These are phyloP conservation scores for Aspergillus sp. DNA, from an alignment of 2,329 filamentous ascomycete genomes.

Conservation along the genomic window DNA sequence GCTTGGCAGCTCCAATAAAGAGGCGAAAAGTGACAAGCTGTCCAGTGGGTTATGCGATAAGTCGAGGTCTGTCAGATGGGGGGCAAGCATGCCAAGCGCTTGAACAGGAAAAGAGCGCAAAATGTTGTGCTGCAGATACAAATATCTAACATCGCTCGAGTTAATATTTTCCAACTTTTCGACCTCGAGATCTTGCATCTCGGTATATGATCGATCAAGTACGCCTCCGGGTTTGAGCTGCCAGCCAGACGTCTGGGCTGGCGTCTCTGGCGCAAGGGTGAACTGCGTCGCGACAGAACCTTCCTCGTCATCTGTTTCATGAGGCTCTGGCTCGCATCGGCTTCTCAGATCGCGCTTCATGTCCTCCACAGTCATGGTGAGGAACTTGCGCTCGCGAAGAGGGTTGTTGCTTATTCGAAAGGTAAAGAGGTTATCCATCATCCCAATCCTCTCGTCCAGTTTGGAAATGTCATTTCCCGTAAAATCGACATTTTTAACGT, in stretches of 20 bases:
- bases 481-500: slow-evolving; percentile 76
- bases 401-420: slow-evolving; percentile 87
- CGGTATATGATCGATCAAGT: slow-evolving; percentile 68
- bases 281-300: slow-evolving; percentile 43
- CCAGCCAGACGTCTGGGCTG: slow-evolving; percentile 32
- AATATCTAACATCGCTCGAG: slow-evolving; percentile 50
- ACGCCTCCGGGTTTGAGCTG: slow-evolving; percentile 45
- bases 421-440: slow-evolving; percentile 74
- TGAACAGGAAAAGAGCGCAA: slow-evolving; percentile 67
- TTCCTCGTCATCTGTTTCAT: slow-evolving; percentile 38
- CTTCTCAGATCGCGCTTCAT: slow-evolving; percentile 72
- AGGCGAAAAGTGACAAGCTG: slow-evolving; percentile 64
- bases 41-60: slow-evolving; percentile 73
- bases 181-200: slow-evolving; percentile 57
- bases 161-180: slow-evolving; percentile 47
- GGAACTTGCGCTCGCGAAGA: slow-evolving; percentile 80
- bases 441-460: slow-evolving; percentile 72
- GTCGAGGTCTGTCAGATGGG: slow-evolving; percentile 69
- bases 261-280: slow-evolving; percentile 47
- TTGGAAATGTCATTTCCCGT: slow-evolving; percentile 78
- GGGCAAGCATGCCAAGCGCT: slow-evolving; percentile 69
- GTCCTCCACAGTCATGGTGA: slow-evolving; percentile 76
- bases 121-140: slow-evolving; percentile 76
- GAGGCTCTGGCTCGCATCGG: slow-evolving; percentile 57
- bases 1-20: slow-evolving; percentile 67